Conservation (phyloP, 75 land plant species). For the Selaginella moellendorffii region DNA sequence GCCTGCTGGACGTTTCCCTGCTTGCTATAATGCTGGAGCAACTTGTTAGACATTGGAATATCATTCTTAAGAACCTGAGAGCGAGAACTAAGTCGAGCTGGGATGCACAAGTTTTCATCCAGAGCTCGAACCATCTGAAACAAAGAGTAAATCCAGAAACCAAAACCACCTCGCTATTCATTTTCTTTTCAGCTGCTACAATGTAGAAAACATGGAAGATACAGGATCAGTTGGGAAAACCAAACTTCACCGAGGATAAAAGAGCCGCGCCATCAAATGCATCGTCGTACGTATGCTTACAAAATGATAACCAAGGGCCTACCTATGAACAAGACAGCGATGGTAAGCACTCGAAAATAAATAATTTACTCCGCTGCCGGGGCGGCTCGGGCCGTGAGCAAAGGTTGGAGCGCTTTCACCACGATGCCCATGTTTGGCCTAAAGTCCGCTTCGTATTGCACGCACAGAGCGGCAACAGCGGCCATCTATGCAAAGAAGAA, state of each 20-base stretch:
- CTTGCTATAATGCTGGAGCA: neutral
- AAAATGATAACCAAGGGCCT: neutral
- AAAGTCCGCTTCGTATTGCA: slow-evolving; percentile 86
- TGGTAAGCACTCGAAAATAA: neutral
- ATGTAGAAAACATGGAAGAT: neutral
- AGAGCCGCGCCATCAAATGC: neutral
- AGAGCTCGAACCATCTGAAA: too few species aligned
- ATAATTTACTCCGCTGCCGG: neutral
- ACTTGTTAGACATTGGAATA: neutral
- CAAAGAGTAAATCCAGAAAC: neutral
- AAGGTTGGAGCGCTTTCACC: slow-evolving; percentile 75
- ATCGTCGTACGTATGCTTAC: neutral
- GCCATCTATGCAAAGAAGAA: slow-evolving; percentile 36
- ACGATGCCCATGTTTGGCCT: slow-evolving; percentile 88
- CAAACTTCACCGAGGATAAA: too few species aligned
- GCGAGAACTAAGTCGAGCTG: too few species aligned
- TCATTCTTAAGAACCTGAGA: too few species aligned
- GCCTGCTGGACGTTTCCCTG: neutral
- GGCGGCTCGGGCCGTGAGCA: slow-evolving; percentile 39
- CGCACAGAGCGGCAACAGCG: slow-evolving; percentile 80
- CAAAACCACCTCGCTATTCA: neutral
- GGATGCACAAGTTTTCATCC: too few species aligned
- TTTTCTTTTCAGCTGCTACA: too few species aligned
- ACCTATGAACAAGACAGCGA: neutral
- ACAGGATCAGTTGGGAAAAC: too few species aligned